Percentiles rank a stretch among this genome's conserved stretches.
These are phyloP conservation scores for Vanilla planifolia DNA, from an alignment of 106 monocot species.

Conservation along the genomic window DNA sequence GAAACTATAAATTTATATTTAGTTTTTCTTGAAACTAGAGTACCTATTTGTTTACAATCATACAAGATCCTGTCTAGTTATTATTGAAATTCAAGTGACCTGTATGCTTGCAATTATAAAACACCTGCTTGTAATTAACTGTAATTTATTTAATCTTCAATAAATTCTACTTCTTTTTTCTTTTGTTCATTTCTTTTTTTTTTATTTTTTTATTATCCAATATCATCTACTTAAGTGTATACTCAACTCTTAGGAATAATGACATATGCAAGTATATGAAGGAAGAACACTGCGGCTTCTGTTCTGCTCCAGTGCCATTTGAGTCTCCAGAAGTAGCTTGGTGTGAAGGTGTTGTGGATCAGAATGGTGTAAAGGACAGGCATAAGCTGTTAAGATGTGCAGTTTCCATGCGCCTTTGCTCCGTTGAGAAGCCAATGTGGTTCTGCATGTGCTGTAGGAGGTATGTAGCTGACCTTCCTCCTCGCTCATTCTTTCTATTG, in stretches of 20 bases:
- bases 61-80: too few species aligned
- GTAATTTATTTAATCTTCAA: too few species aligned
- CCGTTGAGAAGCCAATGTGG: conserved; percentile 36
- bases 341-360: conserved; percentile 32
- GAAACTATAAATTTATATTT: too few species aligned
- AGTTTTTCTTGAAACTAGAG: too few species aligned
- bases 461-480: conserved; percentile 25
- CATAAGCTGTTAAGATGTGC: conserved; percentile 64
- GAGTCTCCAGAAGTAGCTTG: conserved; percentile 43
- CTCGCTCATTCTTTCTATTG: conserved; percentile 54
- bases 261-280: conserved; percentile 13
- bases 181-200: too few species aligned
- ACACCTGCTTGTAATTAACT: too few species aligned
- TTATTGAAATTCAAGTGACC: too few species aligned
- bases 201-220: too few species aligned
- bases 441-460: conserved; percentile 74
- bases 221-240: too few species aligned
- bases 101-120: too few species aligned
- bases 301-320: conserved; percentile 58
- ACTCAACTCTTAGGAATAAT: conserved; percentile 24
- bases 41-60: too few species aligned
- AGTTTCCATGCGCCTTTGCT: conserved; percentile 66
- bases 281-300: conserved; percentile 59
- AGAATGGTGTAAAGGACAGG: conserved; percentile 10
- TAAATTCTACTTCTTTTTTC: too few species aligned